Base-by-base conservation (phyloP, 768 basidiomycete genomes). In the Asterophora parasitica region DNA sequence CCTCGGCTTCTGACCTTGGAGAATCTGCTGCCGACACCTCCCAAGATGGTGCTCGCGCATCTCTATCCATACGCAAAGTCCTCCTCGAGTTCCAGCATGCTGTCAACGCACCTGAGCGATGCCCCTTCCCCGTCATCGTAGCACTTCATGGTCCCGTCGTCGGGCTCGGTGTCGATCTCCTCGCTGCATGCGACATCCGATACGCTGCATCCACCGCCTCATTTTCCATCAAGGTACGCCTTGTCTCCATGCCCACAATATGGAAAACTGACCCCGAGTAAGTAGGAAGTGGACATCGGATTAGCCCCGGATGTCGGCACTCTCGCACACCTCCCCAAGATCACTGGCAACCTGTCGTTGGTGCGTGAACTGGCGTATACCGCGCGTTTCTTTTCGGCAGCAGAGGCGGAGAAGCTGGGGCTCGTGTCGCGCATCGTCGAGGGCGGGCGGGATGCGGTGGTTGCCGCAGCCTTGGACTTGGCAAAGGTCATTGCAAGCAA, bases 281-380 rank as follows among this genome's bases (percentile, higher is more conserved):
- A 8, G 10, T 58, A 91, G 88, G 89, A 94, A 73, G 83, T 91
- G 2, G 88, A 92, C 58, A 76, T 92, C 19, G 92, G 88, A 0
- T 71, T 95, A 0, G 92, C 92, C 2, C 85, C 92, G 0, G 92
- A 94, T 60, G 82, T 93, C 33, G 93, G 93, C 0, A 82, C 89
- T 0, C 78, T 95, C 5, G 88, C 92, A 1, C 81, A 83, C 42
- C 69, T 94, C 5, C 89, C 88, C 0, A 88, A 89, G 57, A 73
- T 88, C 38, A 76, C 78, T 0, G 88, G 82, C 0, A 92, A 91
- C 65, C 74, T 79, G 23, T 88, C 85, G 1, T 71, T 86, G 10
- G 66, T 81, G 2, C 75, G 79, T 39, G 92, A 95, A 61, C 72
- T 93, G 10, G 83, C 88, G 0, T 81, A 88, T 56, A 88, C 88